phyloP scores from a whole-genome alignment of 2,329 filamentous ascomycete genomes.

The Fusarium tricinctum region DNA sequence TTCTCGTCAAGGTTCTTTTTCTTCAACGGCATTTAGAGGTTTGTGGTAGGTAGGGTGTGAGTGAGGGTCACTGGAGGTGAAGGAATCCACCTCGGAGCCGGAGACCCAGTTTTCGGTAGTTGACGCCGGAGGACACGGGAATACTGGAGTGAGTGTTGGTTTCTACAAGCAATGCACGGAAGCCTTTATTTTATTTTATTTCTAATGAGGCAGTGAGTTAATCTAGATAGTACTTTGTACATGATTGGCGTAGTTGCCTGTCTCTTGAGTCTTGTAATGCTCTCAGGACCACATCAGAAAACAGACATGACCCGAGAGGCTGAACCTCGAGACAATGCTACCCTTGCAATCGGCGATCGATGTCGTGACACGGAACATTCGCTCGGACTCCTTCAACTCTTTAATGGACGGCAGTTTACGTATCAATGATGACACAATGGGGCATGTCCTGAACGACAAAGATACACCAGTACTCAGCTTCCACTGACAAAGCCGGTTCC shows the following conservation, averaged over 20 bases:
- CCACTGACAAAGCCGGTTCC: constrained; percentile 18
- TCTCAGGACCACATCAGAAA: neutral
- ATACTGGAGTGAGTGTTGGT: neutral
- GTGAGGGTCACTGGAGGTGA: neutral
- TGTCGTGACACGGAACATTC: neutral
- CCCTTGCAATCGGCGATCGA: neutral
- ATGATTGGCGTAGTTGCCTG: too few species aligned
- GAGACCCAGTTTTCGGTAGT: constrained; percentile 34
- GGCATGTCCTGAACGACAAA: neutral
- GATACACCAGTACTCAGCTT: constrained; percentile 1
- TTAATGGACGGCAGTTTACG: constrained; percentile 3
- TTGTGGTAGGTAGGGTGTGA: too few species aligned
- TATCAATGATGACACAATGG: constrained; percentile 1
- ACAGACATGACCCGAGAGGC: neutral
- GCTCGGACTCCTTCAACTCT: neutral
- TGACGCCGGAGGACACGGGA: constrained; percentile 32
- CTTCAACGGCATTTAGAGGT: constrained; percentile 23
- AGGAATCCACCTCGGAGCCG: constrained; percentile 33
- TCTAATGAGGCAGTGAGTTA: too few species aligned
- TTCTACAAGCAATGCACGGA: neutral
- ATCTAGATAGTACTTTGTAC: too few species aligned
- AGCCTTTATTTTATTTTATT: too few species aligned
- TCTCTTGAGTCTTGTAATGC: neutral
- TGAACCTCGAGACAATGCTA: neutral
- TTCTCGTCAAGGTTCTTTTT: constrained; percentile 11